Base-by-base conservation (phyloP, 257 asterid species). In the Plantago ovata region DNA sequence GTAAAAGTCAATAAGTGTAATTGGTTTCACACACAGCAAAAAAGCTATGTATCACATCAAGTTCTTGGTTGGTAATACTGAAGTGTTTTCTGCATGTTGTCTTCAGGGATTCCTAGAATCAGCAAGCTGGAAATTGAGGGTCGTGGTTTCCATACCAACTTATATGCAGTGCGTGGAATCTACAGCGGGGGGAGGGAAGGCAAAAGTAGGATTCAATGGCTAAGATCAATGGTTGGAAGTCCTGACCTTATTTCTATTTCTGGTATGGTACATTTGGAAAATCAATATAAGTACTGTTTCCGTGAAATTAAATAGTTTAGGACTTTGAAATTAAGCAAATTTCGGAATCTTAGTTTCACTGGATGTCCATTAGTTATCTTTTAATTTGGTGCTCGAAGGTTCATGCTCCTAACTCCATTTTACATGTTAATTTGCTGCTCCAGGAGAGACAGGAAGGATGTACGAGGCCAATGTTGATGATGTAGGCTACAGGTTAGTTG, bases 361-460 rank as follows among this genome's bases (percentile, higher is more conserved):
- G 36, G 45, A 46, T 33, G 2, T 3, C 13, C 38, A 3, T 20
- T 21, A 58, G 5, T 6, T 13, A 3, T n/a, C 4, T 13, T 13
- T 19, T 53, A 16, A n/a, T 38, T 28, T 55, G 60, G 4, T 33
- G 59, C 36, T 28, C 41, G n/a, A 28, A 53, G 7, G 10, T 22
- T 3, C 49, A 24, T 24, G 16, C 41, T 32, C 23, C 14, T 13
- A 38, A 39, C 32, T 41, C 11, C 45, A 42, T 16, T 15, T 12
- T 18, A 39, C 39, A 41, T n/a, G 42, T 19, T 51, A 42, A 13
- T 65, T 43, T 49, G 33, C 51, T 66, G 28, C 61, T 79, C 72
- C 91, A 93, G 98, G 95, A 73, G 98, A 93, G 80, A 82, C 98
- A 0, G 98, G 95, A 68, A 79, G 96, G 75, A 93, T 89, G 97